Base-by-base conservation (phyloP, 2,329 filamentous ascomycete genomes). In the Pyricularia sp. region DNA sequence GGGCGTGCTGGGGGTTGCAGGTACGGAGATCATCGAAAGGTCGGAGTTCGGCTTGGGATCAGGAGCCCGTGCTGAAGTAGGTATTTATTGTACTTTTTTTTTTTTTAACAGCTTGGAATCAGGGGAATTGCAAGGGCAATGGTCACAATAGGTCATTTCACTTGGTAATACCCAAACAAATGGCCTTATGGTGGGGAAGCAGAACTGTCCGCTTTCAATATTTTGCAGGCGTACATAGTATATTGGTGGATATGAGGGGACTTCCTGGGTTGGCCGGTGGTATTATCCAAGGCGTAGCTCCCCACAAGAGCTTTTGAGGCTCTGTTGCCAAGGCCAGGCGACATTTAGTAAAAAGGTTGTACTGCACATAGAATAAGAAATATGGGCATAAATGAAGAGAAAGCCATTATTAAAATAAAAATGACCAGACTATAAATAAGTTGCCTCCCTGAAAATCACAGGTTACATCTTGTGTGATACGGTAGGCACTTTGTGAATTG, bases 11-110 rank as follows among this genome's bases (percentile, higher is more conserved):
- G 31, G 60, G 33, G 60, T 62, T 22, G 60, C 60, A 62, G 60
- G 40, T 13, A 35, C 31, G 60, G 60, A 35, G 60, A 62, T 62
- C 60, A 62, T 62, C 60, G 60, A 44, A 33, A 40, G 60, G 40
- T 62, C 31, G 31, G 19, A 24, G 22, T 61, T 61, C 33, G 60
- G 40, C 40, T 35, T 49, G 40, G 19, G 40, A 19, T n/a, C 1
- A 49, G 40, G 6, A 49, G 40, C 16, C 40, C 40, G 40, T 49
- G 19, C 40, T n/a, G 40, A 8, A 49, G 40, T 49, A 8, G n/a
- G 40, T 49, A n/a, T 49, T 49, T 49, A 12, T 49, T 19, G n/a
- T n/a, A 12, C n/a, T 49, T 40, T n/a, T 49, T n/a, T 4, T n/a
- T n/a, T n/a, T n/a, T n/a, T n/a, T n/a, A n/a, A n/a, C 40, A 49